phyloP scores from a whole-genome alignment of 2,329 filamentous ascomycete genomes.

The Trichophyton mentagrophytes region DNA sequence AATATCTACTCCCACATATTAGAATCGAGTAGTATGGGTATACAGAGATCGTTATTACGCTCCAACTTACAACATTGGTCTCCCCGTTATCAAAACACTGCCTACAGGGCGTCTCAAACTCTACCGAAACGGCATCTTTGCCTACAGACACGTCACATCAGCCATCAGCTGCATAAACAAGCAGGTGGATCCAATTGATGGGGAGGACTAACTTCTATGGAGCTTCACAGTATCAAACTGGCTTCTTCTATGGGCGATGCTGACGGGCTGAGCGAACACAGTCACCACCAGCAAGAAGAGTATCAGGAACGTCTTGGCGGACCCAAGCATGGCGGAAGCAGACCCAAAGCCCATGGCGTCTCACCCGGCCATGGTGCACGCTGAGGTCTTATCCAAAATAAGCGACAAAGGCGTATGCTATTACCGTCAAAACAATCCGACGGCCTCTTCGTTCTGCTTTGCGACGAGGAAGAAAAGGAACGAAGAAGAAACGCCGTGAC shows the following conservation, averaged over 20 bases:
- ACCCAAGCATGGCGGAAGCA: slow-evolving; percentile 10
- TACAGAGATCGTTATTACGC: neutral
- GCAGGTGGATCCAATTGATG: neutral
- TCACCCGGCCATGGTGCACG: slow-evolving; percentile 9
- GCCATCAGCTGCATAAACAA: neutral
- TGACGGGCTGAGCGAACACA: slow-evolving; percentile 1
- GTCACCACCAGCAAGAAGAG: slow-evolving; percentile 1
- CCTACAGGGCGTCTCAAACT: slow-evolving; percentile 17
- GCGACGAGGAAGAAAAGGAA: neutral
- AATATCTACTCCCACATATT: slow-evolving; percentile 16
- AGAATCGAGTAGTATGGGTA: neutral
- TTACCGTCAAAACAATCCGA: neutral
- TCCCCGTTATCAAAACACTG: slow-evolving; percentile 12
- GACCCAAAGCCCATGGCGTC: slow-evolving; percentile 2
- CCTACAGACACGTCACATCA: slow-evolving; percentile 11
- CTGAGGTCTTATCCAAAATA: neutral
- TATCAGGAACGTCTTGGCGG: slow-evolving; percentile 11
- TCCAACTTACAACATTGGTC: slow-evolving; percentile 12
- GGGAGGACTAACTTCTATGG: slow-evolving; percentile 8
- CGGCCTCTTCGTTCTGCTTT: neutral
- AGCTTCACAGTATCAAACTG: neutral
- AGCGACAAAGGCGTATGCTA: neutral
- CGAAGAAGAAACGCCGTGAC: neutral
- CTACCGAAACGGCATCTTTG: slow-evolving; percentile 14
- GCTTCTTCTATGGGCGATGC: neutral